phyloP scores from a whole-genome alignment of 305 asterid species.

The Fraxinus ornus region DNA sequence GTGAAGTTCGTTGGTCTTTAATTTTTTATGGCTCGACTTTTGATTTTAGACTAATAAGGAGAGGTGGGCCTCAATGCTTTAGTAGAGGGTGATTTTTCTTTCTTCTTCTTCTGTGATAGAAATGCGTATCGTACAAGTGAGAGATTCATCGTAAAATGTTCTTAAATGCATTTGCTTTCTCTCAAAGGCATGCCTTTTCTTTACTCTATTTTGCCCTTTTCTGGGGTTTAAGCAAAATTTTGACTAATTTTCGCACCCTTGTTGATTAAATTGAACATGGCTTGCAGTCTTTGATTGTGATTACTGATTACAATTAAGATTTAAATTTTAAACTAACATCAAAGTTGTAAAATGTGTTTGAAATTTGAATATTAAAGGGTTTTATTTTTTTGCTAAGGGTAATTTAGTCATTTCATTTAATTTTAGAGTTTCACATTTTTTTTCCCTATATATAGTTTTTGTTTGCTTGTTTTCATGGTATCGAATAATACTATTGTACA shows the following conservation, averaged over 20 bases:
- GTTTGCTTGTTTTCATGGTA: not conserved
- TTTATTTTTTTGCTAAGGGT: not conserved
- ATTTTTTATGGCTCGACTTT: not conserved
- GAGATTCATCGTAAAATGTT: not conserved
- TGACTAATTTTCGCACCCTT: not conserved
- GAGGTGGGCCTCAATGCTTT: not conserved
- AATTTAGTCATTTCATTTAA: not conserved
- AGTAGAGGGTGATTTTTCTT: not conserved
- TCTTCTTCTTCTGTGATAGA: not conserved
- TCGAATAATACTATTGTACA: not conserved
- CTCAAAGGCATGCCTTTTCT: not conserved
- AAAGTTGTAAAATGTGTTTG: not conserved
- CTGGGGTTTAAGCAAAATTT: not conserved
- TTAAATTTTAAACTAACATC: not conserved
- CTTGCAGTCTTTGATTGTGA: not conserved
- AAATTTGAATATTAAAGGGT: not conserved
- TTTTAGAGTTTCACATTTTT: not conserved
- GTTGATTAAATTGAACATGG: not conserved
- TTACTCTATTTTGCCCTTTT: not conserved
- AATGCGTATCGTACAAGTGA: not conserved
- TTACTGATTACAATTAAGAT: not conserved
- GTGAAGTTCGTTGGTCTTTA: constrained; percentile 28
- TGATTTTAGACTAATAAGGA: not conserved
- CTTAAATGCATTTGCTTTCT: not conserved
- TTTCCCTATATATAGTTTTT: not conserved